Evolutionary conservation across 2,329 filamentous ascomycete genomes (phyloP).

Genomic region (Botrytis sinoallii): DNA sequence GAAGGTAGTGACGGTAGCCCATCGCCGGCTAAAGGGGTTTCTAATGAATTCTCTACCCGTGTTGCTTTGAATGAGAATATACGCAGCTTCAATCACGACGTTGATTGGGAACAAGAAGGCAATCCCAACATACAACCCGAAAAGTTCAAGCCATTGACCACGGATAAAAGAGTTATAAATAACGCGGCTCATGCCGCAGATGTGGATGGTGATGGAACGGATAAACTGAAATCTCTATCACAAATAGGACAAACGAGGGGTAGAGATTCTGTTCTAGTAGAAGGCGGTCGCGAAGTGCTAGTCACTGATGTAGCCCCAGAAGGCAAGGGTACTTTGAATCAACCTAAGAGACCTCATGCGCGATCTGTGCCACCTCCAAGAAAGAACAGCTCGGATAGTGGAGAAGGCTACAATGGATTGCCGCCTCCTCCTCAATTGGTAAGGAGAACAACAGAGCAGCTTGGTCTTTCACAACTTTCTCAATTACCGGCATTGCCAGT

Average conservation of each 20-base stretch:
- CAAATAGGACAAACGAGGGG: conserved; percentile 58
- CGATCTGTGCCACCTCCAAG: conserved; percentile 25
- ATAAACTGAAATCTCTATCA: conserved; percentile 69
- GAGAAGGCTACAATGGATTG: conserved; percentile 47
- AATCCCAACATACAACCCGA: conserved; percentile 45
- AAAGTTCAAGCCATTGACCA: conserved; percentile 35
- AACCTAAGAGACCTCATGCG: conserved; percentile 47
- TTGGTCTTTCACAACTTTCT: conserved; percentile 65
- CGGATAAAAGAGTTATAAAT: conserved; percentile 56
- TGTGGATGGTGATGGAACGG: conserved; percentile 72
- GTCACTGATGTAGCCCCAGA: conserved; percentile 61
- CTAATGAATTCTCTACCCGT: conserved; percentile 54
- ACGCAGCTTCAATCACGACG: conserved; percentile 73
- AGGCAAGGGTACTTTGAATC: conserved; percentile 57
- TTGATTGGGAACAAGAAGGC: conserved; percentile 44
- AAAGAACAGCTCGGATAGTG: conserved; percentile 26
- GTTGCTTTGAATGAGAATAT: conserved; percentile 49
- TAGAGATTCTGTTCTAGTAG: conserved; percentile 68
- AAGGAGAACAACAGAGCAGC: conserved; percentile 61
- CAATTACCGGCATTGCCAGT: conserved; percentile 69
- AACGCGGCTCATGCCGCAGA: conserved; percentile 68
- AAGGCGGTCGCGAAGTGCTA: conserved; percentile 68
- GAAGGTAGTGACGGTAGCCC: conserved; percentile 20
- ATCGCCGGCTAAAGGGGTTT: conserved; percentile 29
- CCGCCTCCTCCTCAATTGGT: conserved; percentile 58